Evolutionary conservation across 78 protist species (phyloP).

Genomic region (Chrysochromulina tobinii): DNA sequence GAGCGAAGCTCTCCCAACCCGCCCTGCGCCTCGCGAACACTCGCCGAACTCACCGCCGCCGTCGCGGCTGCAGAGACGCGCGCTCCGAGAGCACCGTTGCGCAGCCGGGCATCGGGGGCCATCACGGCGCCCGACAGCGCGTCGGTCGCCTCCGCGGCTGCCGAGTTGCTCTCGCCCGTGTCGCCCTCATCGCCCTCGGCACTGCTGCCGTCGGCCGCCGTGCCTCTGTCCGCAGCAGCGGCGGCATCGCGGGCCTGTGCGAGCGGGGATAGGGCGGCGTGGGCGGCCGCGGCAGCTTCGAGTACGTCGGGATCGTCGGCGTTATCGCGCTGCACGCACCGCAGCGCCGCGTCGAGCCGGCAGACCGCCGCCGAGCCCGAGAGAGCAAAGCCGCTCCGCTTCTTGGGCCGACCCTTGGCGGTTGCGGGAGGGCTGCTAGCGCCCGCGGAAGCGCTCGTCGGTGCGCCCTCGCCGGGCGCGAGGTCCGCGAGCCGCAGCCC

Average conservation of each 20-base stretch:
- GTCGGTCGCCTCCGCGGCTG: background rate
- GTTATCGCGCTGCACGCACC: background rate
- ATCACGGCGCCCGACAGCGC: background rate
- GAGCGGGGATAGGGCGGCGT: background rate
- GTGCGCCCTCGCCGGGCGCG: background rate
- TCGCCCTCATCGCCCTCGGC: too few species aligned
- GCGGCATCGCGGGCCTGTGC: too few species aligned
- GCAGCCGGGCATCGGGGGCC: background rate
- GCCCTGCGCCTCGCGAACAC: background rate
- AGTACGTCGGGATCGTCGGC: background rate
- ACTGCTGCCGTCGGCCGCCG: background rate
- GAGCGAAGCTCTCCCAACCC: background rate
- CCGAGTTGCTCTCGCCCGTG: background rate
- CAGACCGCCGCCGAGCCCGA: background rate
- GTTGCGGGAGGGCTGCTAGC: too few species aligned
- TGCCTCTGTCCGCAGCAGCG: background rate
- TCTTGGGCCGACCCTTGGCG: too few species aligned
- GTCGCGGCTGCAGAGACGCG: background rate
- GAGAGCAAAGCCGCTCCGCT: background rate
- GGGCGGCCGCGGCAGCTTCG: background rate
- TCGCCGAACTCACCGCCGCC: background rate
- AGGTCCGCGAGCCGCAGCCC: background rate
- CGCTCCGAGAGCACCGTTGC: background rate
- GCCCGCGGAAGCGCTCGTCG: too few species aligned
- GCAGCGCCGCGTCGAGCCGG: background rate